Evolutionary conservation across 2,329 filamentous ascomycete species (phyloP).

Genomic region (Fusarium virguliforme): DNA sequence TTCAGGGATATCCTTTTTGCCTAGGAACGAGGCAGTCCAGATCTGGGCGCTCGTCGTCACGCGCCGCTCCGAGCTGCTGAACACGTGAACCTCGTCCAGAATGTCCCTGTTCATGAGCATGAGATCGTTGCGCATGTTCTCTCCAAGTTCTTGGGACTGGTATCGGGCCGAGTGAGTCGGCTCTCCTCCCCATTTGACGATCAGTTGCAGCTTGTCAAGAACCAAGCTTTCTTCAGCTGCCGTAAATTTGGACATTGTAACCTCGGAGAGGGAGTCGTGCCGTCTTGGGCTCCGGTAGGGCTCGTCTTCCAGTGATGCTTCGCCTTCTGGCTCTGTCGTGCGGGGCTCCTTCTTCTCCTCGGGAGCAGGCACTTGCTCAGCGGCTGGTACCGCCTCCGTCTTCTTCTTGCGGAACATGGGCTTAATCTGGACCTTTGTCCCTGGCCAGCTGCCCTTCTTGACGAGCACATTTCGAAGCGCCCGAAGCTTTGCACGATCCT

Average conservation of each 20-base stretch:
- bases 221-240: constrained; percentile 94
- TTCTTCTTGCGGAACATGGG: constrained; percentile 97
- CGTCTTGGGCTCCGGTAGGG: constrained; percentile 66
- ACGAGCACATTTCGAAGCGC: constrained; percentile 88
- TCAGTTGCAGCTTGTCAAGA: constrained; percentile 95
- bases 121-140: constrained; percentile 96
- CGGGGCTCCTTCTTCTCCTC: constrained; percentile 53
- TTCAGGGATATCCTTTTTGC: constrained; percentile 85
- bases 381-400: constrained; percentile 68
- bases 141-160: constrained; percentile 93
- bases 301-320: constrained; percentile 44
- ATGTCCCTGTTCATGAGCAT: constrained; percentile 93
- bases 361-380: constrained; percentile 55
- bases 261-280: constrained; percentile 88
- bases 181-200: constrained; percentile 99
- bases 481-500: constrained; percentile 90
- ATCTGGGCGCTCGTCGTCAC: constrained; percentile 98
- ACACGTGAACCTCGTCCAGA: constrained; percentile 92
- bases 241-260: constrained; percentile 94
- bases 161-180: constrained; percentile 98
- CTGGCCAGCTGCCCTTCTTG: constrained; percentile 94
- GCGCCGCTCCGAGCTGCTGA: constrained; percentile 94
- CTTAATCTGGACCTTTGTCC: constrained; percentile 99
- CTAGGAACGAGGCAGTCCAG: constrained; percentile 90
- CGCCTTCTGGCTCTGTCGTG: constrained; percentile 42